phyloP scores from a whole-genome alignment of 2,329 filamentous ascomycete genomes.

The Aaosphaeria arxii region DNA sequence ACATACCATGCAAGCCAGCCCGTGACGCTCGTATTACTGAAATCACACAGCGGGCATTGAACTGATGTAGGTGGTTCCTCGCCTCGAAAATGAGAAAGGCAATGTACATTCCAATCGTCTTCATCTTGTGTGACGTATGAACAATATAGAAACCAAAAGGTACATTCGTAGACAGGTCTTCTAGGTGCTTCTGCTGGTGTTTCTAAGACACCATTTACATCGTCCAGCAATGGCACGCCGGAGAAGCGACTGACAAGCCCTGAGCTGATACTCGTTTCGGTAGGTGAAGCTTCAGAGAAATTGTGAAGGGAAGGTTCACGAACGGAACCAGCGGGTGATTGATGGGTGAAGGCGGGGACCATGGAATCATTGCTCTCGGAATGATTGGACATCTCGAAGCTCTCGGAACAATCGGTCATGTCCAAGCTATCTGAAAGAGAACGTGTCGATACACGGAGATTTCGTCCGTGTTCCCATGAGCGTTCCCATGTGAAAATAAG shows the following conservation, averaged over 20 bases:
- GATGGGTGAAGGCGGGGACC: not conserved
- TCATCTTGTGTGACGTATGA: conserved; percentile 3
- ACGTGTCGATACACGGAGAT: too few species aligned
- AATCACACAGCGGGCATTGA: conserved; percentile 10
- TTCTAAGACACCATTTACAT: conserved; percentile 6
- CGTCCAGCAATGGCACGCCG: conserved; percentile 4
- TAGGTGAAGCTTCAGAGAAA: not conserved
- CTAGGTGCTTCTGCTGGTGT: not conserved
- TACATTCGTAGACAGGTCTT: conserved; percentile 7
- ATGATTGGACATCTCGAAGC: too few species aligned
- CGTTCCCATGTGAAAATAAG: too few species aligned
- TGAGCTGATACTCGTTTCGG: conserved; percentile 5
- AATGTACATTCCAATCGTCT: conserved; percentile 12
- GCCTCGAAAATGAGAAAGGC: conserved; percentile 8
- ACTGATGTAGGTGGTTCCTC: conserved; percentile 8
- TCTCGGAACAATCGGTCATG: too few species aligned
- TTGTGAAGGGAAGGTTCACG: not conserved
- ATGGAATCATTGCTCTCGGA: not conserved
- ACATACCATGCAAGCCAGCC: conserved; percentile 6
- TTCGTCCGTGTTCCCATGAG: too few species aligned
- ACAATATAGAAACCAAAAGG: conserved; percentile 11
- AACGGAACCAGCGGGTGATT: not conserved
- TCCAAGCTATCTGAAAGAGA: too few species aligned
- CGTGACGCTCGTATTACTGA: conserved; percentile 1
- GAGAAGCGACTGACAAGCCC: conserved; percentile 3